Evolutionary conservation across 164 flowering plant species (phyloP).

Genomic region (Cinnamomum micranthum): DNA sequence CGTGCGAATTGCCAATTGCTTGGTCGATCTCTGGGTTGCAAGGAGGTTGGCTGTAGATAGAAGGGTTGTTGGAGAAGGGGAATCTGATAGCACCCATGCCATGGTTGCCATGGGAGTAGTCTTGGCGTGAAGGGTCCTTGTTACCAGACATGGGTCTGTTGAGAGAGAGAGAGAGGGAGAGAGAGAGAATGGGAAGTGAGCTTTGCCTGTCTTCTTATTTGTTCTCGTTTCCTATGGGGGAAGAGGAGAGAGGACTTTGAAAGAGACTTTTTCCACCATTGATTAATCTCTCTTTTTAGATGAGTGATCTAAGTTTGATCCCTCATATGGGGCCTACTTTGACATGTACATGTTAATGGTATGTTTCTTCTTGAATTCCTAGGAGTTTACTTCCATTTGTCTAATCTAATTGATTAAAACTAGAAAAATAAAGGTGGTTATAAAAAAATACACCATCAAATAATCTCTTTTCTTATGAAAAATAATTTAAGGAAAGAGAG

Average conservation of each 20-base stretch:
- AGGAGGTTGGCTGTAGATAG: not conserved
- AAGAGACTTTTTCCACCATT: not conserved
- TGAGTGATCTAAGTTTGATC: too few relatives aligned
- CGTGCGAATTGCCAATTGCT: constrained; percentile 5
- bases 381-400: too few relatives aligned
- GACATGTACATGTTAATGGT: too few relatives aligned
- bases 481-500: too few relatives aligned
- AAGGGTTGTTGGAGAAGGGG: constrained; percentile 2
- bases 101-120: constrained; percentile 20
- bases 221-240: not conserved
- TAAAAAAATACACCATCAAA: too few relatives aligned
- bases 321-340: too few relatives aligned
- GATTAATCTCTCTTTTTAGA: not conserved
- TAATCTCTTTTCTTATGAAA: too few relatives aligned
- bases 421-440: too few relatives aligned
- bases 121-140: constrained; percentile 28
- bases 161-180: constrained; percentile 5
- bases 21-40: constrained; percentile 2
- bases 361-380: too few relatives aligned
- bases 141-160: constrained; percentile 28
- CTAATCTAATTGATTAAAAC: too few relatives aligned
- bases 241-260: constrained; percentile 7
- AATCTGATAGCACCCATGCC: not conserved
- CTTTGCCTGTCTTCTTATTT: not conserved
- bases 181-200: constrained; percentile 9